Conservation (phyloP, 805 yeast species). For the Metschnikowia vanudenii region DNA sequence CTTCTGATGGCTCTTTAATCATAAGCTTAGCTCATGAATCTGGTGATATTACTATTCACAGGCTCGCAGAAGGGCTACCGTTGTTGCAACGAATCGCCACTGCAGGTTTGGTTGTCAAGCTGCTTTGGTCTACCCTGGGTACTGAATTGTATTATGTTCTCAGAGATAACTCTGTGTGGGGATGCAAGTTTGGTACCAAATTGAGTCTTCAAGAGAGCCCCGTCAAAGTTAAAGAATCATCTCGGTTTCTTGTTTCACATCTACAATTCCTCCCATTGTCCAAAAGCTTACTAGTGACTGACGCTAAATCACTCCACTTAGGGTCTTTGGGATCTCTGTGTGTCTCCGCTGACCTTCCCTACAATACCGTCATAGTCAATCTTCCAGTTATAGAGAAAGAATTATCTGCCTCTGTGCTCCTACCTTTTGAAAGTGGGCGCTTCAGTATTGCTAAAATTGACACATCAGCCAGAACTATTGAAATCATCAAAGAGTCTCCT, state of each 20-base stretch:
- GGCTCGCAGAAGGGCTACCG: slow-evolving; percentile 11
- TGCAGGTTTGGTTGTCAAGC: slow-evolving; percentile 16
- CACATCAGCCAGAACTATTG: background rate
- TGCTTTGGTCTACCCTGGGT: slow-evolving; percentile 18
- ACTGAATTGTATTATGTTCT: slow-evolving; percentile 13
- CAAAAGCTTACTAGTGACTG: slow-evolving; percentile 8
- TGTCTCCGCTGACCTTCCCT: slow-evolving; percentile 7
- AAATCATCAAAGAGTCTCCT: background rate
- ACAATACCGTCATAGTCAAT: slow-evolving; percentile 7
- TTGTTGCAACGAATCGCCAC: slow-evolving; percentile 4
- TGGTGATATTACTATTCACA: slow-evolving; percentile 19
- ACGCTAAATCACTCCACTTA: slow-evolving; percentile 9
- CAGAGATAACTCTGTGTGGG: slow-evolving; percentile 22
- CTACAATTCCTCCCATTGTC: background rate
- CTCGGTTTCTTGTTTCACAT: slow-evolving; percentile 18
- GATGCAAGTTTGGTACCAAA: slow-evolving; percentile 1
- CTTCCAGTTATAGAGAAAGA: slow-evolving; percentile 2
- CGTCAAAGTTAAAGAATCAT: slow-evolving; percentile 6
- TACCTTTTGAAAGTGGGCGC: slow-evolving; percentile 16
- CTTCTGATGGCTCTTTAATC: slow-evolving; percentile 8
- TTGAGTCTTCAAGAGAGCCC: background rate
- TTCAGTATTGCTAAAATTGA: slow-evolving; percentile 6
- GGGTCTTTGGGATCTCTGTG: background rate
- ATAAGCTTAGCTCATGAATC: slow-evolving; percentile 19
- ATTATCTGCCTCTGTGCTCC: background rate